phyloP scores from a whole-genome alignment of 768 basidiomycete species.

The Hortiboletus flavorubellus region DNA sequence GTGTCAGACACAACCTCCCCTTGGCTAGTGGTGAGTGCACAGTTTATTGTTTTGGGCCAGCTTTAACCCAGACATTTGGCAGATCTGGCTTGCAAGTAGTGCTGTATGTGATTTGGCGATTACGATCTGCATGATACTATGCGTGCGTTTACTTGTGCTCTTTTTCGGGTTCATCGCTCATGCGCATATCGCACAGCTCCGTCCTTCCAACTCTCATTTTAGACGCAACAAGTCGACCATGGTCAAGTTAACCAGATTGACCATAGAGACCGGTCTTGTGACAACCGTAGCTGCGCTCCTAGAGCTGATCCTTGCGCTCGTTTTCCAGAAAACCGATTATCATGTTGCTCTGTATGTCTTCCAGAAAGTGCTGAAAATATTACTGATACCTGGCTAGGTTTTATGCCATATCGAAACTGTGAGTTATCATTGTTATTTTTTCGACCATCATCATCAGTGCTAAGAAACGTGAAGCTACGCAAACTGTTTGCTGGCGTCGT shows the following conservation, averaged over 20 bases:
- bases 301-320: slow-evolving; percentile 14
- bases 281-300: slow-evolving; percentile 17
- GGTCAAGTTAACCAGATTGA: slow-evolving; percentile 16
- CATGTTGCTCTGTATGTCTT: slow-evolving; percentile 20
- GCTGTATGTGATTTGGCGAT: slow-evolving; percentile 18
- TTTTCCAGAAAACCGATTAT: not conserved
- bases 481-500: slow-evolving; percentile 14
- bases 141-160: not conserved
- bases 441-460: not conserved
- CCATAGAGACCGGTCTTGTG: slow-evolving; percentile 25
- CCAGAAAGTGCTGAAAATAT: not conserved
- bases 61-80: not conserved
- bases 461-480: slow-evolving; percentile 11
- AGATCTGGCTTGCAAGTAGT: slow-evolving; percentile 24
- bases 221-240: not conserved
- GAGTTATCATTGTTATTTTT: not conserved
- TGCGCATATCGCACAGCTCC: slow-evolving; percentile 8
- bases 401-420: slow-evolving; percentile 17
- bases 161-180: not conserved
- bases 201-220: slow-evolving; percentile 5
- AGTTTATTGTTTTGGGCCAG: too few species aligned
- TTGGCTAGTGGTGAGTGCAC: slow-evolving; percentile 9
- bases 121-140: slow-evolving; percentile 17
- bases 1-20: not conserved
- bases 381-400: slow-evolving; percentile 3